phyloP scores from a whole-genome alignment of 1,284 basidiomycete species.

The Schizopora paradoxa region DNA sequence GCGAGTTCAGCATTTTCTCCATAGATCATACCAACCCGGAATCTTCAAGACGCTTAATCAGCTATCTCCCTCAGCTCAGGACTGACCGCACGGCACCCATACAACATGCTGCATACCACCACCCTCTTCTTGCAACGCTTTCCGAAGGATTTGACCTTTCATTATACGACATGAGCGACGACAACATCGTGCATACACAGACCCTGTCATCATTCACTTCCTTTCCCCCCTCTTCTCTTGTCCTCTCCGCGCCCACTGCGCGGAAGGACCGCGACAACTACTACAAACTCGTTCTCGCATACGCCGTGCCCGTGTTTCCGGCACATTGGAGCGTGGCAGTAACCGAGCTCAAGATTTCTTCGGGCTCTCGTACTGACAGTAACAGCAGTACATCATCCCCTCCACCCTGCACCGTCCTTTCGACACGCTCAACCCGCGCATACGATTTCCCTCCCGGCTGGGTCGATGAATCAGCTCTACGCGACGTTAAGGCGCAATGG shows the following conservation, averaged over 20 bases:
- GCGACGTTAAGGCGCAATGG: conserved; percentile 67
- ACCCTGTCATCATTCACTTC: conserved; percentile 69
- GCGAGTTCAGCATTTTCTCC: conserved; percentile 56
- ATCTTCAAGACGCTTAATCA: conserved; percentile 37
- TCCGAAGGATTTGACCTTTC: conserved; percentile 61
- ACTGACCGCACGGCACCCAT: conserved; percentile 40
- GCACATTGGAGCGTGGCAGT: conserved; percentile 74
- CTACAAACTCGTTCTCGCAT: conserved; percentile 71
- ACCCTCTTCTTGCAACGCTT: conserved; percentile 67
- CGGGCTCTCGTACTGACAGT: conserved; percentile 20
- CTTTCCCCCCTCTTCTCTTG: conserved; percentile 65
- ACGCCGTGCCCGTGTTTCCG: conserved; percentile 73
- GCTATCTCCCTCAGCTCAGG: conserved; percentile 42
- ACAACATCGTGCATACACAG: conserved; percentile 47
- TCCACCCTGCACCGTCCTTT: conserved; percentile 37
- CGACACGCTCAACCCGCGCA: conserved; percentile 58
- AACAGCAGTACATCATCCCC: neutral
- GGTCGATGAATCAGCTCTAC: conserved; percentile 60
- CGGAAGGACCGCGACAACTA: conserved; percentile 24
- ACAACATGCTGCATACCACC: conserved; percentile 66
- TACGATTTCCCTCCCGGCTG: conserved; percentile 67
- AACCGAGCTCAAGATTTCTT: conserved; percentile 61
- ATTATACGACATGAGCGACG: conserved; percentile 57
- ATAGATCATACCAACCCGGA: conserved; percentile 42
- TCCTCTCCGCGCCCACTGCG: conserved; percentile 54